These are phyloP conservation scores for Chlorencoelia australis DNA, from an alignment of 2,329 filamentous ascomycete genomes.

Conservation along the genomic window DNA sequence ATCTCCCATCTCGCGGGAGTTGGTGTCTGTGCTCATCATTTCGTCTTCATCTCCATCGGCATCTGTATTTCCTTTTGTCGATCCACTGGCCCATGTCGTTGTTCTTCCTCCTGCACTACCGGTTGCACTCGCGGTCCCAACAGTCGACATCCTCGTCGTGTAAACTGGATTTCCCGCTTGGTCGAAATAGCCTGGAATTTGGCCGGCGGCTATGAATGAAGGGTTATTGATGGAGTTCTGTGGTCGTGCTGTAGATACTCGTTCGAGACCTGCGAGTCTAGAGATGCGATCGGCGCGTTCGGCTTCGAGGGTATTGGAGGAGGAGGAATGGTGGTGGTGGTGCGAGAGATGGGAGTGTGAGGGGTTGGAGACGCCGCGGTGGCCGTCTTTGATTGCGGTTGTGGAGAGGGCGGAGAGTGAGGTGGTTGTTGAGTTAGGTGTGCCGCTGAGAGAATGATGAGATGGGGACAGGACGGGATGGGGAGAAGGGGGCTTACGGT, in stretches of 20 bases:
- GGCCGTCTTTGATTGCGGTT: constrained; percentile 92
- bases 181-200: constrained; percentile 69
- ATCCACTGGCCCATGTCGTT: constrained; percentile 55
- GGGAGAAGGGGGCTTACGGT: constrained; percentile 52
- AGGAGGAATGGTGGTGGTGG: constrained; percentile 47
- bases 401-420: constrained; percentile 87
- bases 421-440: constrained; percentile 84
- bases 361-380: constrained; percentile 67
- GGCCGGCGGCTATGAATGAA: constrained; percentile 18
- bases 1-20: constrained; percentile 42
- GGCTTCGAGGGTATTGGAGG: constrained; percentile 70
- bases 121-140: constrained; percentile 83
- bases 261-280: constrained; percentile 82
- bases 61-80: constrained; percentile 40
- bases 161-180: constrained; percentile 55
- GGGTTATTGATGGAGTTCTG: constrained; percentile 26
- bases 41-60: constrained; percentile 38
- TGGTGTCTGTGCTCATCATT: constrained; percentile 52
- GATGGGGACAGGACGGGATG: constrained; percentile 12
- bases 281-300: constrained; percentile 94
- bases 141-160: constrained; percentile 74
- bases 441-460: constrained; percentile 54
- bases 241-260: constrained; percentile 64
- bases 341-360: constrained; percentile 45
- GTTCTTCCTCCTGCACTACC: constrained; percentile 58